Percentiles rank a stretch among this genome's conserved stretches.
phyloP scores from a whole-genome alignment of 495 filamentous ascomycete genomes.

The Penicillium cosmopolitanum region DNA sequence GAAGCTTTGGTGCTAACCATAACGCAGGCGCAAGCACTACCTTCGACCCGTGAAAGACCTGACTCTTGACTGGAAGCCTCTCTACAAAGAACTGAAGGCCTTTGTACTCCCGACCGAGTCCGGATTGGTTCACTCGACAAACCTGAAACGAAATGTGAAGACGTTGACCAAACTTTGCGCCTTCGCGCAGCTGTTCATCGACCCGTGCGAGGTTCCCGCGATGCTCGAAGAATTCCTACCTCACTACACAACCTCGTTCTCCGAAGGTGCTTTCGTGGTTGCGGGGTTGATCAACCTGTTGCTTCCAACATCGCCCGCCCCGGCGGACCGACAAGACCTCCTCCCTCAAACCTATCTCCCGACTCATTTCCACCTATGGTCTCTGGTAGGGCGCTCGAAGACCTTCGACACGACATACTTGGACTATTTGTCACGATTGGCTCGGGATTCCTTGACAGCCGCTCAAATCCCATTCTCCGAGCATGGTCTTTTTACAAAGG shows the following conservation, averaged over 20 bases:
- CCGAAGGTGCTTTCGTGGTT: conserved; percentile 87
- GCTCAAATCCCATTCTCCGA: conserved; percentile 79
- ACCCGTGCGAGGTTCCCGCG: conserved; percentile 78
- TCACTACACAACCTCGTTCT: conserved; percentile 92
- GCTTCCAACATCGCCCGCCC: conserved; percentile 80
- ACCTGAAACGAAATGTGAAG: conserved; percentile 68
- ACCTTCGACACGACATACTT: conserved; percentile 84
- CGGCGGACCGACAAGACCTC: conserved; percentile 68
- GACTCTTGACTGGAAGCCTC: conserved; percentile 85
- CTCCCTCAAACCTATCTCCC: conserved; percentile 85
- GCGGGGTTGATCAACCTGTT: conserved; percentile 82
- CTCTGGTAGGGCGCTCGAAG: conserved; percentile 86
- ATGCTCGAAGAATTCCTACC: conserved; percentile 95
- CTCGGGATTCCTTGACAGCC: conserved; percentile 77
- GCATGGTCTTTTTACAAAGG: conserved; percentile 87
- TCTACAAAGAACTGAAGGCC: conserved; percentile 88
- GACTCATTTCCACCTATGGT: conserved; percentile 95
- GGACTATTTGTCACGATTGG: conserved; percentile 84
- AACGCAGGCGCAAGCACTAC: conserved; percentile 88
- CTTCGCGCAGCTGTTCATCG: conserved; percentile 89
- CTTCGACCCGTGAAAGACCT: conserved; percentile 86
- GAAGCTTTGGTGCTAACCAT: conserved; percentile 29
- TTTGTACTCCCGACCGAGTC: conserved; percentile 85
- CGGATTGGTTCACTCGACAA: conserved; percentile 64
- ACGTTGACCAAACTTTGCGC: conserved; percentile 85